These are phyloP conservation scores for Acanthamoeba polyphaga DNA, from an alignment of 208 protist genomes.

Conservation along the genomic window DNA sequence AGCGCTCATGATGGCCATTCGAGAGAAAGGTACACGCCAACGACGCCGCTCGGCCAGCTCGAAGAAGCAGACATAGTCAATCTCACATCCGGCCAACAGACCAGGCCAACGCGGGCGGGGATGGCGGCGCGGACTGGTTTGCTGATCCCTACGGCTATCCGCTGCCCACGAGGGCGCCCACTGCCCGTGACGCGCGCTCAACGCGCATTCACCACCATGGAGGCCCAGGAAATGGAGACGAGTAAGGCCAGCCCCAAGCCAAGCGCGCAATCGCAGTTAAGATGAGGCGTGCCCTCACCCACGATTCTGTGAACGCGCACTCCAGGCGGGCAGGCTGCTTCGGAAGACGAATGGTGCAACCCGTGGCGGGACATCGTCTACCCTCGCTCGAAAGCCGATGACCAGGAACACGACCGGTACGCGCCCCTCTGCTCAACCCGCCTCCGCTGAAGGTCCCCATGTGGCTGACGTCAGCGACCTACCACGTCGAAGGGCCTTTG, in stretches of 20 bases:
- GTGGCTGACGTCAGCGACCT: too few species aligned
- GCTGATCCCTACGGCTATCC: slow-evolving; percentile 19
- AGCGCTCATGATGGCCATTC: slow-evolving; percentile 16
- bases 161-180: not conserved
- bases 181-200: not conserved
- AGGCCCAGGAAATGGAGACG: not conserved
- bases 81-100: not conserved
- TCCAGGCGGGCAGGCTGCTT: not conserved
- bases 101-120: not conserved
- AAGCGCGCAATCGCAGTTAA: not conserved
- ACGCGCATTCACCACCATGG: not conserved
- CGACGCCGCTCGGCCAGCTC: not conserved
- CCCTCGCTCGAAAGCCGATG: not conserved
- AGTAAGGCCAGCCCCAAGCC: too few species aligned
- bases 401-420: not conserved
- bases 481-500: not conserved
- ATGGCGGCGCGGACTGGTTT: not conserved
- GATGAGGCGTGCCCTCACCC: too few species aligned
- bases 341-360: slow-evolving; percentile 7
- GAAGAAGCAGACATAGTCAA: too few species aligned
- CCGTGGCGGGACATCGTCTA: slow-evolving; percentile 4
- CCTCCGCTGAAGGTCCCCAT: too few species aligned
- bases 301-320: not conserved
- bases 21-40: not conserved
- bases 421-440: too few species aligned